A percentile compares a stretch with the other conserved stretches of the same genome.
Conservation (phyloP, 2,329 filamentous ascomycete species). For the Alternaria dauci region DNA sequence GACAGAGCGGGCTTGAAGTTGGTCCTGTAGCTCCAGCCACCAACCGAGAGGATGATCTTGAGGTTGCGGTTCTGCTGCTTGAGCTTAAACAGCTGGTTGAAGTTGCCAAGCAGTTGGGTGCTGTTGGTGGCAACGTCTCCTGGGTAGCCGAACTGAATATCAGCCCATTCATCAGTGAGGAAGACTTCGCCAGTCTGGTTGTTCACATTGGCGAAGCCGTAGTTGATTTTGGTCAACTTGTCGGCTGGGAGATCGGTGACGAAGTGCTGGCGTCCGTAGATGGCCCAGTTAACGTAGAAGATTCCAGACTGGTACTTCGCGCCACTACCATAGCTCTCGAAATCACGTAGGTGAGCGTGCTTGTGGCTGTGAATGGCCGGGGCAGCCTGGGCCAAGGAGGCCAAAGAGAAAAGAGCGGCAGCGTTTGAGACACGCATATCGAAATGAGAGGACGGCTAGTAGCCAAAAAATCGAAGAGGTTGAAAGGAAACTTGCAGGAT, state of each 20-base stretch:
- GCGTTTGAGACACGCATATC: constrained; percentile 32
- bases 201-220: constrained; percentile 87
- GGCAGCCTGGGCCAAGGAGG: constrained; percentile 28
- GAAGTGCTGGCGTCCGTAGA: constrained; percentile 82
- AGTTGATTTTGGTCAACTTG: constrained; percentile 86
- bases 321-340: constrained; percentile 9
- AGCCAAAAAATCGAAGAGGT: constrained; percentile 16
- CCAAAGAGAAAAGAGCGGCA: constrained; percentile 29
- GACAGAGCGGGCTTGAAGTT: constrained; percentile 78
- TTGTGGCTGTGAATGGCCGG: constrained; percentile 13
- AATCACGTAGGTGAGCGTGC: constrained; percentile 8
- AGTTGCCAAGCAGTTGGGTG: constrained; percentile 75
- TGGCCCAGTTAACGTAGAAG: constrained; percentile 79
- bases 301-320: constrained; percentile 68
- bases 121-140: constrained; percentile 72
- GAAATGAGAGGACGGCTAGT: constrained; percentile 35
- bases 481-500: constrained; percentile 2
- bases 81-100: constrained; percentile 78
- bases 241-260: constrained; percentile 83
- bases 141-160: constrained; percentile 70
- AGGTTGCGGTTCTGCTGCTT: constrained; percentile 80
- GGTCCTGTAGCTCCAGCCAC: constrained; percentile 77
- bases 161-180: constrained; percentile 35
- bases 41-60: constrained; percentile 82
- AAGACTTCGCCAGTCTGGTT: constrained; percentile 76